A percentile compares a stretch with the other conserved stretches of the same genome.
Conservation (phyloP, 257 asterid genomes). For the Solanum sitiens region DNA sequence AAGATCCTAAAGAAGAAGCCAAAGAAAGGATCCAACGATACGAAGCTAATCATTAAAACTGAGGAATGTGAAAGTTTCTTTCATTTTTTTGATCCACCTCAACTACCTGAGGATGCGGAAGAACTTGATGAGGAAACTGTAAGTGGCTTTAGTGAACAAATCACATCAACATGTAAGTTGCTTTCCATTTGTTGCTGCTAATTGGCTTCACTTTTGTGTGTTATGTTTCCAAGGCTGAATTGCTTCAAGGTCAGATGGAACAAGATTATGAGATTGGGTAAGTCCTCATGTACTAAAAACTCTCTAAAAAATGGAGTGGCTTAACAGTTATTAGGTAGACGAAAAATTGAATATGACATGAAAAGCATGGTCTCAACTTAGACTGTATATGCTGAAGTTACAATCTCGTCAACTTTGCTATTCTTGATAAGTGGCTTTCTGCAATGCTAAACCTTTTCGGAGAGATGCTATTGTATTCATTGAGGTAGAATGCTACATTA, state of each 20-base stretch:
- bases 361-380: background rate
- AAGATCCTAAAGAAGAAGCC: constrained; percentile 76
- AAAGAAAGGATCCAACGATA: constrained; percentile 74
- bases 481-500: background rate
- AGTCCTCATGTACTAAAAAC: constrained; percentile 5
- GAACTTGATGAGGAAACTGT: constrained; percentile 85
- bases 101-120: constrained; percentile 71
- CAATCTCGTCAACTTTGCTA: background rate
- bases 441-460: background rate
- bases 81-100: constrained; percentile 89
- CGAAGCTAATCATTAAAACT: constrained; percentile 62
- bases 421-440: background rate
- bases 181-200: background rate
- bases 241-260: constrained; percentile 73
- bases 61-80: constrained; percentile 86
- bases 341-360: background rate
- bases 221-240: constrained; percentile 46
- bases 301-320: background rate
- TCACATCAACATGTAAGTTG: background rate
- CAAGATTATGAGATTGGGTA: constrained; percentile 87
- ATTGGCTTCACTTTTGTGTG: background rate
- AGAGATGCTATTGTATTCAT: background rate
- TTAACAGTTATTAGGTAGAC: background rate
- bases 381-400: background rate
- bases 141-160: constrained; percentile 6